Conservation (phyloP, 495 filamentous ascomycete genomes). For the Aspergillus bridgeri region DNA sequence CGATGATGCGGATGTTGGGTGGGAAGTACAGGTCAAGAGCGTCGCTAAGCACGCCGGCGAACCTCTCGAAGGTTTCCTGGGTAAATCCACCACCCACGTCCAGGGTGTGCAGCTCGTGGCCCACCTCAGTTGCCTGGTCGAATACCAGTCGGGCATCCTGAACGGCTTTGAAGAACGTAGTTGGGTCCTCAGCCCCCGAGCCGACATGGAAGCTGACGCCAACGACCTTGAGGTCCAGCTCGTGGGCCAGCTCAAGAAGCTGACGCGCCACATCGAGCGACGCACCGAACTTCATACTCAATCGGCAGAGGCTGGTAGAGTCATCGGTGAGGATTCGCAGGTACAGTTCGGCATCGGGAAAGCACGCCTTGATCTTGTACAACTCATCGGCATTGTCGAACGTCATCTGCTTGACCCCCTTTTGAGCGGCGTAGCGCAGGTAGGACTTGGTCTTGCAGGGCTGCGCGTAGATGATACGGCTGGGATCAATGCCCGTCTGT, state of each 20-base stretch:
- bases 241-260: constrained; percentile 76
- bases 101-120: constrained; percentile 77
- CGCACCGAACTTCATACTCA: constrained; percentile 96
- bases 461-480: constrained; percentile 97
- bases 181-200: constrained; percentile 87
- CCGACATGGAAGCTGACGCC: constrained; percentile 98
- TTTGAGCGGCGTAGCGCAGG: constrained; percentile 76
- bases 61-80: constrained; percentile 82
- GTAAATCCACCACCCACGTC: constrained; percentile 95
- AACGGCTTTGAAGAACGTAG: constrained; percentile 84
- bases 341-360: constrained; percentile 83
- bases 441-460: constrained; percentile 99
- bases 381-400: constrained; percentile 98
- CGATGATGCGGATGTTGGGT: constrained; percentile 80
- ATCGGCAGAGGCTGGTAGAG: constrained; percentile 84
- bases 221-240: constrained; percentile 91
- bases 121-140: constrained; percentile 74
- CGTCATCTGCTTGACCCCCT: constrained; percentile 95
- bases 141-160: constrained; percentile 86
- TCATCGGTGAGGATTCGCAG: constrained; percentile 95
- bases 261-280: constrained; percentile 73
- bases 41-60: constrained; percentile 74
- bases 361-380: constrained; percentile 91
- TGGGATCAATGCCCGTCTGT: constrained; percentile 77
- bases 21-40: constrained; percentile 89